Percentiles rank a stretch among this genome's conserved stretches.
These are phyloP conservation scores for Aspergillus quadricinctus DNA, from an alignment of 2,329 filamentous ascomycete species.

Conservation along the genomic window DNA sequence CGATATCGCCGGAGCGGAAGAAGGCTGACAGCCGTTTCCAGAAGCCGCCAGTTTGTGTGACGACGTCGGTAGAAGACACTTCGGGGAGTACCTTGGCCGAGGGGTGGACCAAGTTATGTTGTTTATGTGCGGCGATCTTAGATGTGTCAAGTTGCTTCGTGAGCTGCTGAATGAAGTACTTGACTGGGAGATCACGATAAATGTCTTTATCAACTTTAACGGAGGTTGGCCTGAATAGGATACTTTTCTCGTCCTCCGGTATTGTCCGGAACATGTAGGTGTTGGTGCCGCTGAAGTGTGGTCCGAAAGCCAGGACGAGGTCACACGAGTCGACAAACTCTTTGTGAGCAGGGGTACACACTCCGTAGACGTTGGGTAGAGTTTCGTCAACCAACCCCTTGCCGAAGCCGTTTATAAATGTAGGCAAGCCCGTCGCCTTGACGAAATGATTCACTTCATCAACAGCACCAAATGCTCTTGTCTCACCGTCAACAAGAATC, in stretches of 20 bases:
- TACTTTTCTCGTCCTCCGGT: constrained; percentile 69
- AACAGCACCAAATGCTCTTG: constrained; percentile 35
- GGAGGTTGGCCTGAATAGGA: constrained; percentile 74
- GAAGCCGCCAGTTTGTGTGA: constrained; percentile 49
- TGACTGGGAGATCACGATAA: constrained; percentile 74
- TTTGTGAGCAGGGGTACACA: constrained; percentile 33
- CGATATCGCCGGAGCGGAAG: constrained; percentile 50
- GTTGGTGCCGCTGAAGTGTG: constrained; percentile 42
- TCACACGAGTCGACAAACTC: constrained; percentile 36
- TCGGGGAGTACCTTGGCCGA: constrained; percentile 44
- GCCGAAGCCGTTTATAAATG: constrained; percentile 44
- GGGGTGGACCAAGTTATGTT: constrained; percentile 8
- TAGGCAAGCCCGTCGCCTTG: constrained; percentile 42
- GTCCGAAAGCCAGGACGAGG: constrained; percentile 41
- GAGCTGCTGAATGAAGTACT: constrained; percentile 69
- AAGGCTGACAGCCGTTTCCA: constrained; percentile 47
- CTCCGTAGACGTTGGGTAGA: constrained; percentile 44
- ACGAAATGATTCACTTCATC: constrained; percentile 42
- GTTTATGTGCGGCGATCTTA: constrained; percentile 42
- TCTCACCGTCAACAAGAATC: constrained; percentile 50
- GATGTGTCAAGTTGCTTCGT: constrained; percentile 57
- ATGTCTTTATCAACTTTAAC: constrained; percentile 72
- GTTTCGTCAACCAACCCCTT: constrained; percentile 49
- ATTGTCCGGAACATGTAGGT: constrained; percentile 73
- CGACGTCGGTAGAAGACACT: constrained; percentile 24